These are phyloP conservation scores for Amniculicola lignicola DNA, from an alignment of 495 filamentous ascomycete species.

Conservation along the genomic window DNA sequence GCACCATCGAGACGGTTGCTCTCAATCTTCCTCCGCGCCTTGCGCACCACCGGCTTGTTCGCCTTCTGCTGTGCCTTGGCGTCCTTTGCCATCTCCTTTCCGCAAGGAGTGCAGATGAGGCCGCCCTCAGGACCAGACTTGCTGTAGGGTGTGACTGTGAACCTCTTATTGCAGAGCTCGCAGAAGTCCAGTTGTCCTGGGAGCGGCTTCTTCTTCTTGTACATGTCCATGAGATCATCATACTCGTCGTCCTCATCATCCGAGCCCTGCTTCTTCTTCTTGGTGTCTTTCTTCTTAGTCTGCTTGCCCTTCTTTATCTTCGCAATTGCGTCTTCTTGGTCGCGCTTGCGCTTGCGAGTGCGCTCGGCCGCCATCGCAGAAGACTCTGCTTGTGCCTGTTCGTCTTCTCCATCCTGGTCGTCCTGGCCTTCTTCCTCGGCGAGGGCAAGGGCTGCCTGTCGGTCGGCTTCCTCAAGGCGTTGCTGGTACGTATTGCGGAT, in stretches of 20 bases:
- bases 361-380: constrained; percentile 49
- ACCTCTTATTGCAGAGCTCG: constrained; percentile 78
- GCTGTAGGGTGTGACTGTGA: constrained; percentile 90
- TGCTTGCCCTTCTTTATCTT: constrained; percentile 77
- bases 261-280: constrained; percentile 48
- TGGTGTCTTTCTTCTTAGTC: constrained; percentile 53
- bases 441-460: constrained; percentile 10
- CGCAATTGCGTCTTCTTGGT: constrained; percentile 60
- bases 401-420: constrained; percentile 31
- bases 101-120: constrained; percentile 78
- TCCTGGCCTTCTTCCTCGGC: constrained; percentile 13
- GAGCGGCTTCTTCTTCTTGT: constrained; percentile 60
- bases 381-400: constrained; percentile 42
- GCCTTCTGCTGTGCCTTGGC: constrained; percentile 57
- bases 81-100: constrained; percentile 66
- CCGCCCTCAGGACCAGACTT: constrained; percentile 78
- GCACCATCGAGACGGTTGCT: constrained; percentile 77
- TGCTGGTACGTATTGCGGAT: constrained; percentile 62
- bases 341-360: constrained; percentile 61
- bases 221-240: constrained; percentile 51
- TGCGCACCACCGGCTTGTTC: constrained; percentile 51
- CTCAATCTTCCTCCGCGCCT: constrained; percentile 65
- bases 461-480: constrained; percentile 32
- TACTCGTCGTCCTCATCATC: constrained; percentile 48
- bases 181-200: constrained; percentile 90